Evolutionary conservation across 2,329 filamentous ascomycete species (phyloP), one percentile per base, ranked within the genome.

Genomic region (Pseudocercospora crystallina): DNA sequence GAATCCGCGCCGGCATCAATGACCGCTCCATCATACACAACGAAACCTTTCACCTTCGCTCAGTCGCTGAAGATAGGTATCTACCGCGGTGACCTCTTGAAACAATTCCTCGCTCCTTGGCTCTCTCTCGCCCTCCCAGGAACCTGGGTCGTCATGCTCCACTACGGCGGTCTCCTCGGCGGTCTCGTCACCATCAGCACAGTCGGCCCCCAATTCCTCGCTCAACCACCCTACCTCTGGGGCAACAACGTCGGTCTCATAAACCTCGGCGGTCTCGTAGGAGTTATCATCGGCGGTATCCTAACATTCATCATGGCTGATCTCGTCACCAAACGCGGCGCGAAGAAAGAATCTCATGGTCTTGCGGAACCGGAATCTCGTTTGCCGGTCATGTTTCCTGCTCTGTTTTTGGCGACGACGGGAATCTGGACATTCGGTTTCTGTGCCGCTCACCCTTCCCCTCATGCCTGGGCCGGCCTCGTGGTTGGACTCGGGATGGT

Each of bases 141-240:
- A 31, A 70, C 71, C 0, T 73, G 71, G 69, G 63, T 74, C 3
- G 65, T 74, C 10, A 69, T 72, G 37, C 52, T 69, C 0, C 72
- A 71, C 62, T 74, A 75, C 47, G 70, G 70, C 5, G 72, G 71
- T 1, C 62, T 75, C 1, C 67, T 74, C 7, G 72, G 69, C 12
- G 65, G 68, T 2, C 65, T 73, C 33, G 71, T 75, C 13, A 68
- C 69, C 1, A 66, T 70, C 36, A 66, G 67, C 37, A 68, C 64
- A 2, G 61, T 75, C n/a, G 67, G 62, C 3, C 66, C 71, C 0
- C 66, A 70, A 43, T 43, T 74, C 1, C 61, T 74, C 2, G 61
- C 68, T 5, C 56, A 53, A 7, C 72, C 71, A 10, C 73, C 72
- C 0, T 74, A 73, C 46, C 64, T 72, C 1, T 75, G 71, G 72